Evolutionary conservation across 768 basidiomycete species (phyloP).

Genomic region (Auricularia cornea): DNA sequence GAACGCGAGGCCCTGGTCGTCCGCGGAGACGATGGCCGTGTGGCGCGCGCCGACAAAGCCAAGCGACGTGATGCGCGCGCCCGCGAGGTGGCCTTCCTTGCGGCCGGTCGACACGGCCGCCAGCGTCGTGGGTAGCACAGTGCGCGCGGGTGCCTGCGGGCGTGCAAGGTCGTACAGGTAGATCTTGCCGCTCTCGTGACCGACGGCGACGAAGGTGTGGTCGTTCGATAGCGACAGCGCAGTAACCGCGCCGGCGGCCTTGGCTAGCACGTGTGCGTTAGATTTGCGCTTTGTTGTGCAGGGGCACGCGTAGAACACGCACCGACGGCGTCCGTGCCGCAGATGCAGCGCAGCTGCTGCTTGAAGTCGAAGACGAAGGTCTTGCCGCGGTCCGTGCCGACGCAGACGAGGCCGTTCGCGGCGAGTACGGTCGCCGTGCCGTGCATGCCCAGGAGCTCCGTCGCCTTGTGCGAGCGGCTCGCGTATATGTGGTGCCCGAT

Average conservation of each 20-base stretch:
- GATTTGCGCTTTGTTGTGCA: constrained; percentile 1
- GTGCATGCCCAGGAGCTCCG: constrained; percentile 48
- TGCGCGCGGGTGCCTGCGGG: constrained; percentile 58
- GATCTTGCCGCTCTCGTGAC: constrained; percentile 77
- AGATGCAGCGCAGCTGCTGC: constrained; percentile 72
- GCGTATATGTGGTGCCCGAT: constrained; percentile 52
- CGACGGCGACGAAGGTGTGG: constrained; percentile 85
- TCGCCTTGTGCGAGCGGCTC: constrained; percentile 45
- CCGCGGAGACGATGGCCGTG: constrained; percentile 85
- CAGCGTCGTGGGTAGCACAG: constrained; percentile 60
- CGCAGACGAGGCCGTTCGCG: constrained; percentile 80
- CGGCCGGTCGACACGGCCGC: constrained; percentile 63
- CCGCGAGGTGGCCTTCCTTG: constrained; percentile 77
- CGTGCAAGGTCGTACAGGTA: constrained; percentile 76
- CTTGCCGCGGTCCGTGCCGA: constrained; percentile 76
- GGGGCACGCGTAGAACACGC: constrained; percentile 10
- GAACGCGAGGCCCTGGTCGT: constrained; percentile 87
- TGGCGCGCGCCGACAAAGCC: constrained; percentile 87
- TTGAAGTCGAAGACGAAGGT: constrained; percentile 84
- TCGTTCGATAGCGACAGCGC: constrained; percentile 87
- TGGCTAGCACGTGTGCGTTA: constrained; percentile 32
- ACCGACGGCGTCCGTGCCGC: constrained; percentile 66
- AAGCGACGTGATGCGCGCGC: constrained; percentile 71
- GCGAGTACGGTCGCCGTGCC: constrained; percentile 75
- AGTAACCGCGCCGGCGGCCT: constrained; percentile 66